Percentiles rank a stretch among this genome's conserved stretches.
Conservation (phyloP, 2,329 filamentous ascomycete genomes). For the Emericellopsis atlantica region DNA sequence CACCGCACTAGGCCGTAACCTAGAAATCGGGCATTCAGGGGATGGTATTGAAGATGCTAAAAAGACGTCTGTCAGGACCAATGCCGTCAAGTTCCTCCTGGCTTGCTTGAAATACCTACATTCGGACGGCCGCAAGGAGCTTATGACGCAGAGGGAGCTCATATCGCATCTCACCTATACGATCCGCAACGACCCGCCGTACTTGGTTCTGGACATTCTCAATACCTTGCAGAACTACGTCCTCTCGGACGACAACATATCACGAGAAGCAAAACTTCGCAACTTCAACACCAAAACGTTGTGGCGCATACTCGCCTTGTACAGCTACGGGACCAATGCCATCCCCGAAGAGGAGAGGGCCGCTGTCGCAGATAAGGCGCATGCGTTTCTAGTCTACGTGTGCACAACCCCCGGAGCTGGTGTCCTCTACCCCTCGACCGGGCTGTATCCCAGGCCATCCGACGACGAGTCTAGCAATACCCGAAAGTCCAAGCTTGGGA, state of each 20-base stretch:
- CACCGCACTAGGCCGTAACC: constrained; percentile 66
- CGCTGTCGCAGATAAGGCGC: constrained; percentile 54
- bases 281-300: constrained; percentile 66
- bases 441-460: constrained; percentile 71
- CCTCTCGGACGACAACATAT: constrained; percentile 61
- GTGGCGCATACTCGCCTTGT: constrained; percentile 58
- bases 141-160: constrained; percentile 69
- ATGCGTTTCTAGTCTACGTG: constrained; percentile 61
- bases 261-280: constrained; percentile 60
- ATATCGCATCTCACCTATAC: constrained; percentile 71
- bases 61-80: constrained; percentile 70
- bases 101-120: constrained; percentile 69
- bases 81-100: constrained; percentile 70
- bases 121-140: constrained; percentile 64
- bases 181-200: constrained; percentile 65
- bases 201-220: constrained; percentile 64
- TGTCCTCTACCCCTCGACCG: constrained; percentile 61
- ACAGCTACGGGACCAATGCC: constrained; percentile 41
- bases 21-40: constrained; percentile 53
- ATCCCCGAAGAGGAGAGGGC: constrained; percentile 25
- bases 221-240: constrained; percentile 57
- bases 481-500: constrained; percentile 20
- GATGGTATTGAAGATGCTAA: constrained; percentile 47
- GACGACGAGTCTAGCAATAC: constrained; percentile 26
- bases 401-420: constrained; percentile 67